Evolutionary conservation across 2,329 filamentous ascomycete genomes (phyloP).

Genomic region (Xenosphaeropsis pyriputrescens): DNA sequence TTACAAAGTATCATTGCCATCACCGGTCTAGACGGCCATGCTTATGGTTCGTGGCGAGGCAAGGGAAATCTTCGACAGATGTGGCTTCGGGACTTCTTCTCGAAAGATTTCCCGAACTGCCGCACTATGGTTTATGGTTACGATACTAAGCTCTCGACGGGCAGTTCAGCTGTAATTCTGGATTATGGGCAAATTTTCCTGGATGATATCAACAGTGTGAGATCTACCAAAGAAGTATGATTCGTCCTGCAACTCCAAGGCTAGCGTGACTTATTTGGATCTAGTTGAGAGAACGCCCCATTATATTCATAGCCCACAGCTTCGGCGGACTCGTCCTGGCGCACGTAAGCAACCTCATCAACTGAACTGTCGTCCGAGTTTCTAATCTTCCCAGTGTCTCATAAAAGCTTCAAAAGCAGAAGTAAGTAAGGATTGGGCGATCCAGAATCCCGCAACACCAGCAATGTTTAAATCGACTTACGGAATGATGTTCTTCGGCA

Average conservation of each 20-base stretch:
- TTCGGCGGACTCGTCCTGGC: conserved; percentile 25
- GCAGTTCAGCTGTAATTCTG: conserved; percentile 7
- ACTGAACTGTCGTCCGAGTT: neutral
- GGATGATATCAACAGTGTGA: conserved; percentile 11
- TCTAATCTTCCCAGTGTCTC: conserved; percentile 1
- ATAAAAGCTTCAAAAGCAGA: conserved; percentile 17
- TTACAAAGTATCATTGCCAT: conserved; percentile 13
- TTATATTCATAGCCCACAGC: conserved; percentile 25
- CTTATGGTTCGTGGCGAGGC: conserved; percentile 18
- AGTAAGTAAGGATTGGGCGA: conserved; percentile 1
- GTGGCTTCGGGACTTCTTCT: conserved; percentile 18
- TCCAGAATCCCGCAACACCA: conserved; percentile 12
- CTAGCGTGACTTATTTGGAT: conserved; percentile 1
- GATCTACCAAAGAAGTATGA: conserved; percentile 10
- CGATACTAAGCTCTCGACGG: conserved; percentile 17
- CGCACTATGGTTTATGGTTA: conserved; percentile 21
- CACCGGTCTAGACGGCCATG: conserved; percentile 15
- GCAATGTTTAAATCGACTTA: conserved; percentile 19
- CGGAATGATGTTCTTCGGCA: conserved; percentile 21
- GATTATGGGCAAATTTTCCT: conserved; percentile 7
- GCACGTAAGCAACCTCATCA: conserved; percentile 13
- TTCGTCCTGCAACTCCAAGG: neutral
- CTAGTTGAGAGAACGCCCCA: conserved; percentile 16
- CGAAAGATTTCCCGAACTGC: conserved; percentile 13
- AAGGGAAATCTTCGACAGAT: conserved; percentile 11